Base-by-base conservation (phyloP, 352 stramenopile species). In the Sclerospora graminicola region DNA sequence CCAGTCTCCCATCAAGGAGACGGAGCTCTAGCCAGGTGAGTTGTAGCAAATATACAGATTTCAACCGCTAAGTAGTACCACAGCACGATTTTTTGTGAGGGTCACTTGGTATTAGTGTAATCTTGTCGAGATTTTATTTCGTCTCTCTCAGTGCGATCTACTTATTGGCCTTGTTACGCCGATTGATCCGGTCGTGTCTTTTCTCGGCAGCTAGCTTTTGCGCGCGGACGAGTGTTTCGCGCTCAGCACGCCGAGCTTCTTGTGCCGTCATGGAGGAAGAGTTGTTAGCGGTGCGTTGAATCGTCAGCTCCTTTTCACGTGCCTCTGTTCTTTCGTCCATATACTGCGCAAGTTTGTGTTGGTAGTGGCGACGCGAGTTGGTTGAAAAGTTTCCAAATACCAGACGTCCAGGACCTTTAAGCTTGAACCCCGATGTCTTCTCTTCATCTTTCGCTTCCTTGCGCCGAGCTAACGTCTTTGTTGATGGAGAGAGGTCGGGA, bases 111-210 rank as follows among this genome's bases (percentile, higher is more conserved):
- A 5, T 18, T 16, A 16, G 11, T 35, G 5, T 7, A 35, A 5
- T 18, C 5, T 35, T 18, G n/a, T 18, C 30, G 5, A 19, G 30
- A 16, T 16, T 35, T 35, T n/a, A 35, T 16, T 2, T 16, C 2
- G 13, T n/a, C 30, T 19, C 13, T 33, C 28, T n/a, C 28, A 13
- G 9, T n/a, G 13, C 11, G n/a, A 31, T 32, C 28, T 56, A 77
- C 32, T 56, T 61, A 5, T 55, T 54, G 8, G 68, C 48, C 50
- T 88, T 91, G 37, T 51, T 82, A 18, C 78, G 65, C 9, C 59
- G 48, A 43, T 89, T 90, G 46, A 89, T 84, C 27, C 69, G 63
- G 45, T 89, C 81, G 50, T 92, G 78, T 34, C 81, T 67, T 52
- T 82, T 87, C 51, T 89, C 81, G 2, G 73, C 58, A 33, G 71